A percentile compares a stretch with the other conserved stretches of the same genome.
phyloP scores from a whole-genome alignment of 2,329 filamentous ascomycete genomes.

The Neodidymelliopsis sp. region DNA sequence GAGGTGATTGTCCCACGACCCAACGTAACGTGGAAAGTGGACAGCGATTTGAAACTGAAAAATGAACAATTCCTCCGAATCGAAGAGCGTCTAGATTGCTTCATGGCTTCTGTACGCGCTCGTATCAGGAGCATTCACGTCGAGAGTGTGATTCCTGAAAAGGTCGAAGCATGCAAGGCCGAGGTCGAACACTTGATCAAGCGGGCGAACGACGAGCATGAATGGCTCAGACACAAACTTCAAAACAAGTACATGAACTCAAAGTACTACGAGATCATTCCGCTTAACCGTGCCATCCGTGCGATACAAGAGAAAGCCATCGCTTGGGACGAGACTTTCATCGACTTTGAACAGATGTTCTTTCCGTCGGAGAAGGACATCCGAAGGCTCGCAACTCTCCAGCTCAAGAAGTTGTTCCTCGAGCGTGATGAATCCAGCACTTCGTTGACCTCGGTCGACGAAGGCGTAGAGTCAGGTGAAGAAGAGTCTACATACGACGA shows the following conservation, averaged over 20 bases:
- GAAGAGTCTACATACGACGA: conserved; percentile 43
- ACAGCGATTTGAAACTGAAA: conserved; percentile 88
- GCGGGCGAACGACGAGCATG: conserved; percentile 84
- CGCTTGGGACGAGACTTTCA: conserved; percentile 91
- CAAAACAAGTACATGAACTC: conserved; percentile 92
- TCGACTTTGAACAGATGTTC: conserved; percentile 90
- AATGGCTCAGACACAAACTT: conserved; percentile 74
- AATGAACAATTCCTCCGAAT: conserved; percentile 87
- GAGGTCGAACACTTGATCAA: conserved; percentile 82
- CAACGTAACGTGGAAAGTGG: conserved; percentile 96
- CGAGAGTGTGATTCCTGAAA: conserved; percentile 88
- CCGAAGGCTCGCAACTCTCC: conserved; percentile 85
- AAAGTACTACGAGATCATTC: conserved; percentile 96
- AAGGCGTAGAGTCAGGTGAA: conserved; percentile 59
- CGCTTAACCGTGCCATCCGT: conserved; percentile 85
- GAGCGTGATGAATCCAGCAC: conserved; percentile 83
- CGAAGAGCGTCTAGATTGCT: conserved; percentile 82
- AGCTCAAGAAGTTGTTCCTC: conserved; percentile 93
- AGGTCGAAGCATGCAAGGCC: conserved; percentile 78
- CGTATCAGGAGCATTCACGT: conserved; percentile 88
- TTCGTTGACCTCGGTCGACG: conserved; percentile 74
- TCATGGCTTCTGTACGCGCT: conserved; percentile 85
- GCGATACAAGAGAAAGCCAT: conserved; percentile 92
- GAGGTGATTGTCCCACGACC: conserved; percentile 93
- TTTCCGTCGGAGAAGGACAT: conserved; percentile 97